phyloP scores from a whole-genome alignment of 1,284 basidiomycete species.

The Leccinum glutinopallens region DNA sequence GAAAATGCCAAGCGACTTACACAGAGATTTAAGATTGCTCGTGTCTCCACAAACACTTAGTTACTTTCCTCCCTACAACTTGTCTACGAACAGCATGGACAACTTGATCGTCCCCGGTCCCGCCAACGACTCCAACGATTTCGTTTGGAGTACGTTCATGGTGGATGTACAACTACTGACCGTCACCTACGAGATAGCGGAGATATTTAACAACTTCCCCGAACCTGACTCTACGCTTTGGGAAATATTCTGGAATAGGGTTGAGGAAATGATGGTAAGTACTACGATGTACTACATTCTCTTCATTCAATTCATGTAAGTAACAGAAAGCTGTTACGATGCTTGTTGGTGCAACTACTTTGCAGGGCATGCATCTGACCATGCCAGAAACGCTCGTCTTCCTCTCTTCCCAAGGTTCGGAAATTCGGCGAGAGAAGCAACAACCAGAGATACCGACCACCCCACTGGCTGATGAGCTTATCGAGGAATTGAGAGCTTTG shows the following conservation, averaged over 20 bases:
- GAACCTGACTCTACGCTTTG: neutral
- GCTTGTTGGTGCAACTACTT: neutral
- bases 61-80: neutral
- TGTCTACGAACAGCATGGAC: neutral
- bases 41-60: neutral
- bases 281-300: neutral
- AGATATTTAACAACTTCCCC: neutral
- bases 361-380: neutral
- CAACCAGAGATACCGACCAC: neutral
- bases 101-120: no score
- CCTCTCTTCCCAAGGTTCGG: neutral
- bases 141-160: neutral
- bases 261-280: neutral
- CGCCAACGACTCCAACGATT: no score
- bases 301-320: neutral
- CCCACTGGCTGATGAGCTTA: neutral
- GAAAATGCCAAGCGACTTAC: neutral
- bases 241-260: neutral
- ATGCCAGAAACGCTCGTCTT: neutral
- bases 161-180: neutral
- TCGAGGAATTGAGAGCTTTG: neutral
- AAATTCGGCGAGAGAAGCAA: neutral
- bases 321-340: neutral
- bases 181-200: neutral
- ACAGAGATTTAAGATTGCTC: neutral